Evolutionary conservation across 1,284 basidiomycete species (phyloP), one percentile per base, ranked within the genome.

Genomic region (Afroboletus lepidellus): DNA sequence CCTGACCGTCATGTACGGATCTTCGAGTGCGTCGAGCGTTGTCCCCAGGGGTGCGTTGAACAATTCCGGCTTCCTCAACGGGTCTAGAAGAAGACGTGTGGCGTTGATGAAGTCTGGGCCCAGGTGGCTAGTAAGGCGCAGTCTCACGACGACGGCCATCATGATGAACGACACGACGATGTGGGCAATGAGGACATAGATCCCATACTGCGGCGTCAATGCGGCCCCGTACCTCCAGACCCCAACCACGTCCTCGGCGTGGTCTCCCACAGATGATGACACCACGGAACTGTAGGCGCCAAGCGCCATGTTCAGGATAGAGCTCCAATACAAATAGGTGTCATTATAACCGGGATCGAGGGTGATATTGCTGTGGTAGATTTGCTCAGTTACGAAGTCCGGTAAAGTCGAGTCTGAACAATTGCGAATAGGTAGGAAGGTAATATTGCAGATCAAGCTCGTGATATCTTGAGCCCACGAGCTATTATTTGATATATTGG

Each of bases 391-490:
- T 41, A 8, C 29, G 9, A 58, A 41, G 36, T 60, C 43, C 8
- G 18, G 21, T 30, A 63, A n/a, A 20, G 42, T 36, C 2, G 16
- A 30, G 3, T 29, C 27, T 33, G 24, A 0, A 12, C 48, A 48
- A 4, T 0, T 1, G 8, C 41, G 36, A 20, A 48, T 3, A 13
- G 15, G 2, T 15, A 43, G 29, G 3, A 13, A 27, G 8, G 32
- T 43, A 20, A 52, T 21, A 3, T 63, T 52, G 42, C 59, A 59
- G 15, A 63, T 38, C 9, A 63, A 18, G 47, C 16, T 45, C 7
- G 41, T 33, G 25, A 59, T 52, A 29, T 63, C 59, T 42, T 50
- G 30, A 21, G 57, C 57, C 57, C 61, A 61, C 5, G 34, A 60
- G 7, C 27, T 39, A 37, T 42, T 43, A 3, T 5, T 36, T 15